Evolutionary conservation across 2,329 filamentous ascomycete genomes (phyloP), one percentile per base, ranked within the genome.

Genomic region (Colletotrichum lini): DNA sequence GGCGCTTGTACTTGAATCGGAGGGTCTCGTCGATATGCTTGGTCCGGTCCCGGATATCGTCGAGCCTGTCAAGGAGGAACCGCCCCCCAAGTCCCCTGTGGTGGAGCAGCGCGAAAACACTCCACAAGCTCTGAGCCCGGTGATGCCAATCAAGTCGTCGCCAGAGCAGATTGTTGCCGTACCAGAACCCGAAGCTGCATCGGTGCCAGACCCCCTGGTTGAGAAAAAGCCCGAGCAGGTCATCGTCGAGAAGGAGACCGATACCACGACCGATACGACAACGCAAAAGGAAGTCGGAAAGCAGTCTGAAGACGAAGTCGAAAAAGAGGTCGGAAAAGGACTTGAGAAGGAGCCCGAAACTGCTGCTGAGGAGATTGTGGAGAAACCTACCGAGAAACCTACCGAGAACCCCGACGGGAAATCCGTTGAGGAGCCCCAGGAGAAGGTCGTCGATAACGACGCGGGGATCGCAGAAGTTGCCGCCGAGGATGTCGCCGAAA

Each of bases 1-100:
- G 6, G 82, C 82, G 64, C 81, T 90, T 61, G 76, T 87, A 10
- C 82, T 81, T 3, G 84, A 88, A 61, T 75, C 80, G 2, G 84
- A 87, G 60, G 81, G 80, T 4, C 72, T 89, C 42, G 71, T 78
- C 16, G 80, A 83, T 21, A 82, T 87, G 78, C 75, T 88, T 9
- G 84, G 84, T 2, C 77, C 78, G 4, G 71, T 86, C 5, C 84
- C 84, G 0, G 79, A 76, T 49, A 70, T 70, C 13, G 70, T 76
- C 21, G 58, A 65, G 18, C 21, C 58, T 21, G 57, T 73, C n/a
- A 74, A 74, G 49, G 72, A 75, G 15, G 65, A 57, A 18, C 21
- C 67, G 9, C 61, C 61, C 35, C 15, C 47, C 21, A 53, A 72
- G 30, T 58, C 67, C 35, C 57, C 67, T 4, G 21, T 62, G 30